Percentiles rank a stretch among this genome's conserved stretches.
Evolutionary conservation across 73 alveolate species (phyloP).

Genomic region (Paramecium sonneborni): DNA sequence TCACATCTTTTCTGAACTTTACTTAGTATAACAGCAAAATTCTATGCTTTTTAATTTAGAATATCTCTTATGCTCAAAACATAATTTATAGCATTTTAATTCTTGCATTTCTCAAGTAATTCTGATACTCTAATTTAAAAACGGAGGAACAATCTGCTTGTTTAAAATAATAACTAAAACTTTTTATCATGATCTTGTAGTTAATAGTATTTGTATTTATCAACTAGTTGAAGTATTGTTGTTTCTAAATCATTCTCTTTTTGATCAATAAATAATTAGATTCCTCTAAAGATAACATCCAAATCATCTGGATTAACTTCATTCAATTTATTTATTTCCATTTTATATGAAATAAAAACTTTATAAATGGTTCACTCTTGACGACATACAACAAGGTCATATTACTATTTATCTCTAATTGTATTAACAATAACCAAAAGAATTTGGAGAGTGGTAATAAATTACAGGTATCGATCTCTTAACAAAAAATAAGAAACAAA

Average conservation of each 20-base stretch:
- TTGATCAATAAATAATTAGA: neutral
- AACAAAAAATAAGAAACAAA: neutral
- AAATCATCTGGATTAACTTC: constrained; percentile 12
- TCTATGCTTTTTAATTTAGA: neutral
- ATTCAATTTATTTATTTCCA: constrained; percentile 26
- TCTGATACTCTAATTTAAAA: neutral
- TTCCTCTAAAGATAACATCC: neutral
- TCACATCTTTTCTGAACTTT: neutral
- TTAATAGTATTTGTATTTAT: neutral
- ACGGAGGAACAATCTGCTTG: constrained; percentile 21
- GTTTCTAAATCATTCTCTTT: constrained; percentile 24
- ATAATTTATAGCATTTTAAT: neutral
- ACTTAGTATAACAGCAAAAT: constrained; percentile 29
- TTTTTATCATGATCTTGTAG: constrained; percentile 32
- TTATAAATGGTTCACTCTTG: constrained; percentile 32
- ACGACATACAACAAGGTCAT: neutral
- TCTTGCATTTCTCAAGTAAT: neutral
- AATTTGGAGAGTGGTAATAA: neutral
- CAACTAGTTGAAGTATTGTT: neutral
- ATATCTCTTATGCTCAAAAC: neutral
- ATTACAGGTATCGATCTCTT: neutral
- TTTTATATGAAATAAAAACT: neutral
- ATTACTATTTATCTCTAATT: neutral
- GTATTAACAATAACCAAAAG: neutral
- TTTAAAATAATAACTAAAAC: neutral